phyloP scores from a whole-genome alignment of 345 rosid genomes.

The Aquilaria malaccensis region DNA sequence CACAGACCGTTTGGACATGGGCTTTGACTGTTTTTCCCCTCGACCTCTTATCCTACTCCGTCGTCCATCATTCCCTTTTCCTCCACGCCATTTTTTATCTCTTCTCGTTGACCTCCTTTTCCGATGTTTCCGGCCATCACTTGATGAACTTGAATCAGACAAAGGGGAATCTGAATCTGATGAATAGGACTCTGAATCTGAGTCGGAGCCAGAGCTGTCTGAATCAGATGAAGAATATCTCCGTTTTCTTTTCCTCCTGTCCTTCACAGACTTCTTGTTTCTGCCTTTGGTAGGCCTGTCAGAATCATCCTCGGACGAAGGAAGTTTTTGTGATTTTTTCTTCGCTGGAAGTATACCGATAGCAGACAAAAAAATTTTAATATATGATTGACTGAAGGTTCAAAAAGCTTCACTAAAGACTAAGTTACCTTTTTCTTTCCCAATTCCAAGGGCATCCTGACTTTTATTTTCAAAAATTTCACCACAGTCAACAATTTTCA shows the following conservation, averaged over 20 bases:
- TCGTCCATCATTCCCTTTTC: slow-evolving; percentile 37
- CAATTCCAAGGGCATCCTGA: slow-evolving; percentile 38
- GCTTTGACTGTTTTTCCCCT: slow-evolving; percentile 33
- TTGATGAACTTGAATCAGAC: slow-evolving; percentile 69
- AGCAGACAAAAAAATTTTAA: slow-evolving; percentile 2
- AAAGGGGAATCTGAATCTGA: slow-evolving; percentile 40
- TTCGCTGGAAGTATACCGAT: slow-evolving; percentile 33
- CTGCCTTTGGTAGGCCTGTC: slow-evolving; percentile 36
- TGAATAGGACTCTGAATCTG: slow-evolving; percentile 35
- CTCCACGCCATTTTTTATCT: slow-evolving; percentile 32
- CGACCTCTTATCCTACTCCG: slow-evolving; percentile 41
- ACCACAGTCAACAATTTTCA: slow-evolving; percentile 73
- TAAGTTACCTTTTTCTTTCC: slow-evolving; percentile 47
- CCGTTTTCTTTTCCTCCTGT: slow-evolving; percentile 51
- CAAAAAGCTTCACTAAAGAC: not conserved
- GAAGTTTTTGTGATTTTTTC: slow-evolving; percentile 42
- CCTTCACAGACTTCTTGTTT: slow-evolving; percentile 43
- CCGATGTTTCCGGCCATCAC: slow-evolving; percentile 59
- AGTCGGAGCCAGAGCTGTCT: slow-evolving; percentile 55
- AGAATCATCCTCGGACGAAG: slow-evolving; percentile 49
- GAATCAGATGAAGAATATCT: slow-evolving; percentile 86
- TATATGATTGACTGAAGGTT: not conserved
- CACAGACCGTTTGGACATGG: slow-evolving; percentile 38
- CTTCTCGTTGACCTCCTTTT: slow-evolving; percentile 54
- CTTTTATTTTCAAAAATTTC: slow-evolving; percentile 45